These are phyloP conservation scores for Linnemannia schmuckeri DNA, from an alignment of 192 early-diverging fungal genomes.

Conservation along the genomic window DNA sequence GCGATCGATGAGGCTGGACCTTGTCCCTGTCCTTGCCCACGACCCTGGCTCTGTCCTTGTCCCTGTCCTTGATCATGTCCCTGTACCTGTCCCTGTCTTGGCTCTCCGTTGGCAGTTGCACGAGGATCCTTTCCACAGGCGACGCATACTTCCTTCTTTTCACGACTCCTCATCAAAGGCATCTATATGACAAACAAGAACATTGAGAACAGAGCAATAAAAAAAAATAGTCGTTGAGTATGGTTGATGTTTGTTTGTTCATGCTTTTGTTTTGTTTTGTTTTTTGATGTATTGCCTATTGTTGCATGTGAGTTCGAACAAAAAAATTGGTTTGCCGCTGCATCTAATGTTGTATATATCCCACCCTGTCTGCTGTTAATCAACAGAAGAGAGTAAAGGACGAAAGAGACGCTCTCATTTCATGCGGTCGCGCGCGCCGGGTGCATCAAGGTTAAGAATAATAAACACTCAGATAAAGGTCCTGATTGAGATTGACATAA, in stretches of 20 bases:
- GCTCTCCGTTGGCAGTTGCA: neutral
- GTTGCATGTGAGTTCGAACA: neutral
- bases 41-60: neutral
- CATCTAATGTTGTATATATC: neutral
- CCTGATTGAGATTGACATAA: neutral
- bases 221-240: neutral
- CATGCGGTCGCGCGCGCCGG: slow-evolving; percentile 3
- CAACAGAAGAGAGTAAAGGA: neutral
- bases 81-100: neutral
- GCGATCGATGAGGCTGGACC: slow-evolving; percentile 1
- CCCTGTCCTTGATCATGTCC: neutral
- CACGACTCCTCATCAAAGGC: slow-evolving; percentile 42
- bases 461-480: neutral
- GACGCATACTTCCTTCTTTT: slow-evolving; percentile 44
- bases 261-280: neutral
- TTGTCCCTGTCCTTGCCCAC: neutral
- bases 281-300: neutral
- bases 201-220: neutral
- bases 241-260: neutral
- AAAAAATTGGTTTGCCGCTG: neutral
- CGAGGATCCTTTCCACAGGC: slow-evolving; percentile 24
- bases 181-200: slow-evolving; percentile 18
- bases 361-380: neutral
- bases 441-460: neutral
- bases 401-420: neutral